Percentiles rank a stretch among this genome's conserved stretches.
These are phyloP conservation scores for Durio zibethinus DNA, from an alignment of 345 rosid genomes.

Conservation along the genomic window DNA sequence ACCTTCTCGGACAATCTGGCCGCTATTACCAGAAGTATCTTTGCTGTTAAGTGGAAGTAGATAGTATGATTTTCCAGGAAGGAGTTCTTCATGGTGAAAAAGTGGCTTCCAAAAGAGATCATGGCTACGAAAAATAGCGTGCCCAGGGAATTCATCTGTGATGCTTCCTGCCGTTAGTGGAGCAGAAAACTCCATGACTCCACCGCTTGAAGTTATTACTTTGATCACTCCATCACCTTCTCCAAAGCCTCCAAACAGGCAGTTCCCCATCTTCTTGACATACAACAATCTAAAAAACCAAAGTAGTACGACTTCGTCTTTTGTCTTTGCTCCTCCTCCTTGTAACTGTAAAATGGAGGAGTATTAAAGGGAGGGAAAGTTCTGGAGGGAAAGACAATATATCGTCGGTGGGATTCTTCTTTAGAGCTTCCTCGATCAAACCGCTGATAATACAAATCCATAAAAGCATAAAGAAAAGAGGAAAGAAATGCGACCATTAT, in stretches of 20 bases:
- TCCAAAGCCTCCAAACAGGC: constrained; percentile 71
- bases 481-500: background rate
- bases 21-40: background rate
- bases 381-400: background rate
- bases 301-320: background rate
- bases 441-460: background rate
- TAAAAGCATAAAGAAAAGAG: constrained; percentile 4
- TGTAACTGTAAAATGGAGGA: constrained; percentile 6
- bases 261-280: constrained; percentile 57
- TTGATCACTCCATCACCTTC: constrained; percentile 38
- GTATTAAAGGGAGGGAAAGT: constrained; percentile 15
- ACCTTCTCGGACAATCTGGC: constrained; percentile 40
- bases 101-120: constrained; percentile 57
- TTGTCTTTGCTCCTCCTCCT: background rate
- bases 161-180: constrained; percentile 59
- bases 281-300: background rate
- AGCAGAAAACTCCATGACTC: constrained; percentile 52
- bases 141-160: constrained; percentile 54
- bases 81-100: constrained; percentile 41
- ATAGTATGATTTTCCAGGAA: constrained; percentile 53
- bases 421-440: constrained; percentile 6
- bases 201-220: constrained; percentile 56
- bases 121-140: constrained; percentile 49
- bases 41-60: constrained; percentile 38
- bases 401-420: constrained; percentile 45